Conservation (phyloP, 108 stramenopile genomes). For the Skeletonema marinoi region DNA sequence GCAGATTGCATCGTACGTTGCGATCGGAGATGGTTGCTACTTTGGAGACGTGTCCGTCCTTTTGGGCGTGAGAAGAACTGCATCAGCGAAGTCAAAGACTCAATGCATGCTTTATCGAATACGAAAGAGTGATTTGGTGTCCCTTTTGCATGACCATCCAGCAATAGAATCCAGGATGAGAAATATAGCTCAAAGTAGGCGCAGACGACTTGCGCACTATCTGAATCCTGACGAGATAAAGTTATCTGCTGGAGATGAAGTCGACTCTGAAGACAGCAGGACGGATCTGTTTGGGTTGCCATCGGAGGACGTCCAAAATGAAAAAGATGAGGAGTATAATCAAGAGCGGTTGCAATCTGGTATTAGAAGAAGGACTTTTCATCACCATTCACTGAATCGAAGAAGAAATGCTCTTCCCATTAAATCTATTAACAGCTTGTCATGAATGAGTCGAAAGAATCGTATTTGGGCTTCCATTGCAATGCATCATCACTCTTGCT, state of each 20-base stretch:
- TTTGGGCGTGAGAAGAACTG: slow-evolving; percentile 48
- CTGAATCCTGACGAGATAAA: slow-evolving; percentile 27
- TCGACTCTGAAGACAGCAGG: slow-evolving; percentile 53
- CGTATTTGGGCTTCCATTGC: slow-evolving; percentile 76
- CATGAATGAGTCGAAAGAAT: slow-evolving; percentile 87
- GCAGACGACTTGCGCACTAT: slow-evolving; percentile 43
- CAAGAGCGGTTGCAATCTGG: neutral
- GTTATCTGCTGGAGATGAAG: slow-evolving; percentile 42
- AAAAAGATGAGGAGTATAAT: neutral
- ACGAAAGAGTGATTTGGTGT: slow-evolving; percentile 26
- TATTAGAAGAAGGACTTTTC: neutral
- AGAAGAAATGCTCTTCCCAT: neutral
- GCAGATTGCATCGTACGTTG: slow-evolving; percentile 33
- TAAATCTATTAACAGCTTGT: neutral
- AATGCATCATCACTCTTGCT: slow-evolving; percentile 62
- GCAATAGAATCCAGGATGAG: slow-evolving; percentile 50
- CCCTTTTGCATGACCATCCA: slow-evolving; percentile 52
- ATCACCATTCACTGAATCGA: neutral
- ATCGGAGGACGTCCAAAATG: neutral
- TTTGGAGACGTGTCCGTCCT: slow-evolving; percentile 62
- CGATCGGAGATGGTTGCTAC: slow-evolving; percentile 68
- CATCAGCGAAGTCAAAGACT: slow-evolving; percentile 58
- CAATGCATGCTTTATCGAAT: slow-evolving; percentile 59
- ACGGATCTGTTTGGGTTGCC: slow-evolving; percentile 26
- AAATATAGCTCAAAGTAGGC: slow-evolving; percentile 43